Conservation (phyloP, 1,139 yeast species). For the Candida tunisiensis region DNA sequence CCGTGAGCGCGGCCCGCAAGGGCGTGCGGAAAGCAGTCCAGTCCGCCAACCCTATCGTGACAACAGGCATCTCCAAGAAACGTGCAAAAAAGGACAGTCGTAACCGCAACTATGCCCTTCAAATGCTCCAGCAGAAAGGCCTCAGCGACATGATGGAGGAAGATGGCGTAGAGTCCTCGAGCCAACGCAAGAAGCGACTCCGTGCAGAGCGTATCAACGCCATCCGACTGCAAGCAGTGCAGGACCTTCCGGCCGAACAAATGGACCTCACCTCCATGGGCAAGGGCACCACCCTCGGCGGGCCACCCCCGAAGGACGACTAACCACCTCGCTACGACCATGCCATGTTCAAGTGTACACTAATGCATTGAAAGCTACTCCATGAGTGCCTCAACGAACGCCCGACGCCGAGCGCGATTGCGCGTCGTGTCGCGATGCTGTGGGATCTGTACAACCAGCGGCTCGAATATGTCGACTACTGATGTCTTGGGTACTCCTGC, state of each 20-base stretch:
- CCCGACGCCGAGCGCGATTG: slow-evolving; percentile 5
- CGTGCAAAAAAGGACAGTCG: slow-evolving; percentile 71
- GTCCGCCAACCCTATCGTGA: too few species aligned
- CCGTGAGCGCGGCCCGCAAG: too few species aligned
- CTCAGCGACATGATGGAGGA: slow-evolving; percentile 23
- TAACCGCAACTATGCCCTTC: slow-evolving; percentile 42
- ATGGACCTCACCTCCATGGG: slow-evolving; percentile 32
- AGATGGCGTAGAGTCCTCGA: slow-evolving; percentile 24
- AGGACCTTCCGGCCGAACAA: slow-evolving; percentile 42
- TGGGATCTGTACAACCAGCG: slow-evolving; percentile 1
- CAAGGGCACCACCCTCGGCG: slow-evolving; percentile 77
- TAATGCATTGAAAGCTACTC: slow-evolving; percentile 1
- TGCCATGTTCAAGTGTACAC: slow-evolving; percentile 1
- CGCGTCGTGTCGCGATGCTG: slow-evolving; percentile 1
- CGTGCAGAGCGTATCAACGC: slow-evolving; percentile 9
- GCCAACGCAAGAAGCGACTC: slow-evolving; percentile 16
- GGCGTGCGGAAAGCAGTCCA: too few species aligned
- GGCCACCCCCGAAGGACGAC: slow-evolving; percentile 21
- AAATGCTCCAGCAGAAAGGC: slow-evolving; percentile 6
- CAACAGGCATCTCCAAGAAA: slow-evolving; percentile 66
- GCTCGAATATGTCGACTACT: background rate
- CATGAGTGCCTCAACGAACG: slow-evolving; percentile 9
- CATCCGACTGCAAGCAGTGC: slow-evolving; percentile 39
- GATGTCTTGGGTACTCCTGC: slow-evolving; percentile 9
- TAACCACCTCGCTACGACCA: background rate